Evolutionary conservation across 495 filamentous ascomycete genomes (phyloP), one percentile per base, ranked within the genome.

Genomic region (Penicillium malachiteum): DNA sequence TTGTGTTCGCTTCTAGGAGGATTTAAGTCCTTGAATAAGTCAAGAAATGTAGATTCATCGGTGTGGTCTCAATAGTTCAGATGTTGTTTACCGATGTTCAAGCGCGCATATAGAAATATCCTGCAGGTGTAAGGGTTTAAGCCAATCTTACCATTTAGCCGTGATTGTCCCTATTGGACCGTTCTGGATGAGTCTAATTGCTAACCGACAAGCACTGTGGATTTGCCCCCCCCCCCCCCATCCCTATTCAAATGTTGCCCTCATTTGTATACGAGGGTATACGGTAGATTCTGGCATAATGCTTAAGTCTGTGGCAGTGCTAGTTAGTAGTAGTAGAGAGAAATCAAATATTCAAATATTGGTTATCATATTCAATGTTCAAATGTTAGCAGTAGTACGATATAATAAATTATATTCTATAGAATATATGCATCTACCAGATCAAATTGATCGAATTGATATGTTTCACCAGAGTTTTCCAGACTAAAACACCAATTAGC

Each of bases 181-280:
- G 43, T 45, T 31, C 50, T 58, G 53, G 42, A 32, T 13, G 30
- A 58, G 50, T 49, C 56, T 58, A 54, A 57, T 34, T 45, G 31
- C 33, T 48, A 47, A 13, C 12, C 34, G 34, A 37, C 8, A 10
- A 37, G 8, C 12, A 37, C 9, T 37, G 9, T 37, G 34, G 12
- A 37, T 37, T 9, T 9, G 34, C 34, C 12, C 9, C 9, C 1
- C 4, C 21, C 12, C 9, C 2, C 34, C 12, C 9, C 9, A 26
- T 26, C 21, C 12, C 9, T 9, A 5, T 37, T 37, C 34, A 37
- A 37, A 1, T 37, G 12, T 37, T 37, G 34, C 34, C 34, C 34
- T 13, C 34, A 37, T 9, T 9, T 13, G 9, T 5, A 37, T 37
- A 13, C 34, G 34, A 1, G 12, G 34, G 2, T 37, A 37, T 37